Conservation (phyloP, 208 protist genomes). For the Naegleria gruberi region DNA sequence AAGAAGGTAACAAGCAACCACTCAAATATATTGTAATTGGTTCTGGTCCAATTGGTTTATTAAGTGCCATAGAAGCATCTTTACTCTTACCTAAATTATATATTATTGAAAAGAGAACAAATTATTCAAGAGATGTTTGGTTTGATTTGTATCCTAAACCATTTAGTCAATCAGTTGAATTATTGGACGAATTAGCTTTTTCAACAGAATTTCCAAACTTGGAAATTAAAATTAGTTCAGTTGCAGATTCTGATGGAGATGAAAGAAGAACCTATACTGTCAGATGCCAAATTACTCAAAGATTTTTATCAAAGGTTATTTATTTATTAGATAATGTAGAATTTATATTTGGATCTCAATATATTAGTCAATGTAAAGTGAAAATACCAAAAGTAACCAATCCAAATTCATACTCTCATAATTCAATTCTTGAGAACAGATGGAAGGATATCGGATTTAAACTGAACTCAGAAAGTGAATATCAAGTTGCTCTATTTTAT, state of each 20-base stretch:
- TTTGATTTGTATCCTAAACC: constrained; percentile 16
- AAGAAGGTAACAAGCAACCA: background rate
- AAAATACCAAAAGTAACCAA: background rate
- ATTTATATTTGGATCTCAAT: background rate
- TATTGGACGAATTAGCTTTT: background rate
- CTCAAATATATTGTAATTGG: background rate
- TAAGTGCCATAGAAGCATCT: background rate
- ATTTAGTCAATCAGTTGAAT: background rate
- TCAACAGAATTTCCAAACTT: background rate
- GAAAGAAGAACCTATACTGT: background rate
- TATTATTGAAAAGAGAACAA: background rate
- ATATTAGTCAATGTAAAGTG: background rate
- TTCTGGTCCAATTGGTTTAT: constrained; percentile 2
- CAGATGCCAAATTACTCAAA: background rate
- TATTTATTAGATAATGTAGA: background rate
- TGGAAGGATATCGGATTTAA: background rate
- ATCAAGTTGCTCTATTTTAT: background rate
- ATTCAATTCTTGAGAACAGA: background rate
- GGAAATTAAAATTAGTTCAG: background rate
- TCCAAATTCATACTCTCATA: background rate
- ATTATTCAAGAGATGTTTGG: background rate
- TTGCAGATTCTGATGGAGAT: background rate
- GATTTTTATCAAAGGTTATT: background rate
- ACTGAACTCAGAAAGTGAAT: background rate
- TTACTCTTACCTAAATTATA: background rate